These are phyloP conservation scores for Didymella arachidicola DNA, from an alignment of 2,329 filamentous ascomycete species.

Conservation along the genomic window DNA sequence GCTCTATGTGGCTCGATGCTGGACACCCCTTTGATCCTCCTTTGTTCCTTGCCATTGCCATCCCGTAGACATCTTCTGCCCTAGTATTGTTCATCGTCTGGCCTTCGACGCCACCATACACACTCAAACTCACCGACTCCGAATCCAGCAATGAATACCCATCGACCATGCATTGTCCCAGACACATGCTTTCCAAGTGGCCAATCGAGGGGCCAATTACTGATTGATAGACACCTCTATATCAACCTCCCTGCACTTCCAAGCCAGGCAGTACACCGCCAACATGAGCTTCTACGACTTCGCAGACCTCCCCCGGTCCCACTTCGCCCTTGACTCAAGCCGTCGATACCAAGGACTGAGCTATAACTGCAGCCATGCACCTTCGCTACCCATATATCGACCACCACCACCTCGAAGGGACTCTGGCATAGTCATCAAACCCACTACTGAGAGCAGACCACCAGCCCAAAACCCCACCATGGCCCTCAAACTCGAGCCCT, in stretches of 20 bases:
- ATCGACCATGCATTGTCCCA: neutral
- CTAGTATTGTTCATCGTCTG: slow-evolving; percentile 13
- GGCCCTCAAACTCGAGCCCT: neutral
- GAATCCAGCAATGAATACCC: neutral
- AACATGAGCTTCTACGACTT: slow-evolving; percentile 11
- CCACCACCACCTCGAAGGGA: slow-evolving; percentile 6
- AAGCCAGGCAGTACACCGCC: neutral
- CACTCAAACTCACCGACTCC: neutral
- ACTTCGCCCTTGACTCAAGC: slow-evolving; percentile 7
- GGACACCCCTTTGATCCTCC: slow-evolving; percentile 3
- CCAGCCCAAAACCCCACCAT: neutral
- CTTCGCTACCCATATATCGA: neutral
- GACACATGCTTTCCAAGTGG: neutral
- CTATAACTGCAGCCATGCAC: slow-evolving; percentile 10
- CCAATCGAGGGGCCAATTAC: neutral
- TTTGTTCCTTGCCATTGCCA: neutral
- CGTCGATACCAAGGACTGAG: slow-evolving; percentile 5
- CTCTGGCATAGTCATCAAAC: neutral
- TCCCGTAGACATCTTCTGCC: neutral
- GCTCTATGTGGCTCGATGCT: neutral
- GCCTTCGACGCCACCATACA: neutral
- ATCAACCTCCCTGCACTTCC: neutral
- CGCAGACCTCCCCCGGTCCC: slow-evolving; percentile 6
- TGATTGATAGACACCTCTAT: neutral
- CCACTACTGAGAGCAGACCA: neutral